phyloP scores from a whole-genome alignment of 2,329 filamentous ascomycete species.

The Penicillium sp. region DNA sequence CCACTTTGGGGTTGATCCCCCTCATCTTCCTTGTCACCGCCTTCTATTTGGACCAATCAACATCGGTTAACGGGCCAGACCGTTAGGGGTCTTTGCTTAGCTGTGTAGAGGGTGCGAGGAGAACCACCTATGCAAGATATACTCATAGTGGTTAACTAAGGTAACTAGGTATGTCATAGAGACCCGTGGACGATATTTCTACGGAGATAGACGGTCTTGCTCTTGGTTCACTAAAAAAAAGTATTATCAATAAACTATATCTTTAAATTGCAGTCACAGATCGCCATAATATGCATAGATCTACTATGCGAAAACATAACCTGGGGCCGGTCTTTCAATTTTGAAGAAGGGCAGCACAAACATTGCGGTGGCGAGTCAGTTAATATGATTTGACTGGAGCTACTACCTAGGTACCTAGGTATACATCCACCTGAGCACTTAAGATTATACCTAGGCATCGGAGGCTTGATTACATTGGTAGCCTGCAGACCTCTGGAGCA shows the following conservation, averaged over 20 bases:
- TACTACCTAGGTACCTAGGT: no score
- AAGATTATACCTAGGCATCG: neutral
- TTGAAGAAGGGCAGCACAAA: neutral
- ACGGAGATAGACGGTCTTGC: no score
- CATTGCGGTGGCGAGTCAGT: neutral
- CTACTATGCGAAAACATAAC: no score
- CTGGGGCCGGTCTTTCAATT: neutral
- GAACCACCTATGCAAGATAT: no score
- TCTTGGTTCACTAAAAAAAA: no score
- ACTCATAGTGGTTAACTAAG: no score
- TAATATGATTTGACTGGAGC: neutral
- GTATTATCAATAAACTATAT: no score
- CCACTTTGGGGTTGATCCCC: neutral
- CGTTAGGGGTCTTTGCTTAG: neutral
- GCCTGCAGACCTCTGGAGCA: neutral
- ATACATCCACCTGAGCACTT: neutral
- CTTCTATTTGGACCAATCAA: neutral
- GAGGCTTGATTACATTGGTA: neutral
- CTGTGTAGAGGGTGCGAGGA: no score
- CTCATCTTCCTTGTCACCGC: conserved; percentile 6
- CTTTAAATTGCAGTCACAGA: no score
- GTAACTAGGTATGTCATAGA: no score
- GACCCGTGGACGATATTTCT: no score
- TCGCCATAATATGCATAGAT: no score
- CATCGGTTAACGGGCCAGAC: conserved; percentile 2